Evolutionary conservation across 352 stramenopile species (phyloP).

Genomic region (Nothophytophthora sp.): DNA sequence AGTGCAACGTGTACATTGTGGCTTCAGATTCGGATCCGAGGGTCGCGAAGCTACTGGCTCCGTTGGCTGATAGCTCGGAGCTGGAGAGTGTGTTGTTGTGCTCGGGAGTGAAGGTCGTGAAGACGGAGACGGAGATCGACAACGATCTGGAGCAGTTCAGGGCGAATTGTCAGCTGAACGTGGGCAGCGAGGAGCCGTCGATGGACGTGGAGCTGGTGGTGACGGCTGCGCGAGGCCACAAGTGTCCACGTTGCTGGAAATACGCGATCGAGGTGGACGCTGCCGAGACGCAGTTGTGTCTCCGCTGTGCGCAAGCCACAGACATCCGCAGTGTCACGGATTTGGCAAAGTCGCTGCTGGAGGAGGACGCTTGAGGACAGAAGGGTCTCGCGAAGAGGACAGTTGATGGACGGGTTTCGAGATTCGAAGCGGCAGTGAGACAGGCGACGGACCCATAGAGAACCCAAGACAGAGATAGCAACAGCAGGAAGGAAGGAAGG

Average conservation of each 20-base stretch:
- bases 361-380: slow-evolving; percentile 30
- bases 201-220: slow-evolving; percentile 62
- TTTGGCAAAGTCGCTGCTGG: slow-evolving; percentile 44
- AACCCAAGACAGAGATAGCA: too few relatives aligned
- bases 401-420: too few relatives aligned
- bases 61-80: slow-evolving; percentile 25
- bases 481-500: too few relatives aligned
- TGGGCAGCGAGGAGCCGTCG: slow-evolving; percentile 33
- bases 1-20: slow-evolving; percentile 72
- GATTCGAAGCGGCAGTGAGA: too few relatives aligned
- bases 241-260: slow-evolving; percentile 91
- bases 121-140: slow-evolving; percentile 36
- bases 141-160: slow-evolving; percentile 34
- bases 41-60: slow-evolving; percentile 53
- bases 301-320: slow-evolving; percentile 54
- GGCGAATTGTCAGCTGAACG: slow-evolving; percentile 30
- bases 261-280: slow-evolving; percentile 64
- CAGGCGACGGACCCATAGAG: too few relatives aligned
- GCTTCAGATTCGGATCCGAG: slow-evolving; percentile 45
- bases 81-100: slow-evolving; percentile 78
- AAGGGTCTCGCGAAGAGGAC: too few relatives aligned
- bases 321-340: slow-evolving; percentile 46
- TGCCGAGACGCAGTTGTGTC: slow-evolving; percentile 50
- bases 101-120: slow-evolving; percentile 53
- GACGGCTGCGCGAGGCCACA: slow-evolving; percentile 63